A percentile compares a stretch with the other conserved stretches of the same genome.
phyloP scores from a whole-genome alignment of 75 land plant genomes.

The Ceratopteris richardii region DNA sequence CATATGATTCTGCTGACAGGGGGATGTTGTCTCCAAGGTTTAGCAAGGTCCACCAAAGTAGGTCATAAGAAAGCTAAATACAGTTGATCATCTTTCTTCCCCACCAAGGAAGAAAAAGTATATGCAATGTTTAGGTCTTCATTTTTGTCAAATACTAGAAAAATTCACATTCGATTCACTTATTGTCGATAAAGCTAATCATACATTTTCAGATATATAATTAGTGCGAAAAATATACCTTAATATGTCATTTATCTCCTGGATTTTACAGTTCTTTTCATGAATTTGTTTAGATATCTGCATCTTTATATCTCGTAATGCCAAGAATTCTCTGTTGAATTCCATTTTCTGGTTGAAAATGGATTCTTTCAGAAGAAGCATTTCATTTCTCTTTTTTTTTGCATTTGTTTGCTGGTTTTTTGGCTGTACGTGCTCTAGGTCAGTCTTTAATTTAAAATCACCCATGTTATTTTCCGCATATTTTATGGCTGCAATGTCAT shows the following conservation, averaged over 20 bases:
- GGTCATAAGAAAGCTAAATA: too few relatives aligned
- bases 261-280: slow-evolving; percentile 11
- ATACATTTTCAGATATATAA: too few relatives aligned
- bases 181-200: too few relatives aligned
- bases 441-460: slow-evolving; percentile 32
- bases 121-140: too few relatives aligned
- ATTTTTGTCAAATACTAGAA: too few relatives aligned
- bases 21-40: too few relatives aligned
- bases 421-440: slow-evolving; percentile 19
- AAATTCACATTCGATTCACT: too few relatives aligned
- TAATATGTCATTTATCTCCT: slow-evolving; percentile 28
- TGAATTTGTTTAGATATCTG: slow-evolving; percentile 5
- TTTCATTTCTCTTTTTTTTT: slow-evolving; percentile 25
- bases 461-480: slow-evolving; percentile 24
- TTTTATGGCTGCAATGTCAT: slow-evolving; percentile 22
- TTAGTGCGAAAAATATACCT: slow-evolving; percentile 2
- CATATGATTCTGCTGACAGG: too few relatives aligned
- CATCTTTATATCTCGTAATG: slow-evolving; percentile 20
- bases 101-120: too few relatives aligned
- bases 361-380: slow-evolving; percentile 22
- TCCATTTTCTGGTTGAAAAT: slow-evolving; percentile 21
- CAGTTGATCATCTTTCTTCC: too few relatives aligned
- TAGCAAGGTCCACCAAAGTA: too few relatives aligned
- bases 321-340: slow-evolving; percentile 26
- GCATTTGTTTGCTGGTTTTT: slow-evolving; percentile 27